Evolutionary conservation across 768 basidiomycete genomes (phyloP).

Genomic region (Leccinum arenicola): DNA sequence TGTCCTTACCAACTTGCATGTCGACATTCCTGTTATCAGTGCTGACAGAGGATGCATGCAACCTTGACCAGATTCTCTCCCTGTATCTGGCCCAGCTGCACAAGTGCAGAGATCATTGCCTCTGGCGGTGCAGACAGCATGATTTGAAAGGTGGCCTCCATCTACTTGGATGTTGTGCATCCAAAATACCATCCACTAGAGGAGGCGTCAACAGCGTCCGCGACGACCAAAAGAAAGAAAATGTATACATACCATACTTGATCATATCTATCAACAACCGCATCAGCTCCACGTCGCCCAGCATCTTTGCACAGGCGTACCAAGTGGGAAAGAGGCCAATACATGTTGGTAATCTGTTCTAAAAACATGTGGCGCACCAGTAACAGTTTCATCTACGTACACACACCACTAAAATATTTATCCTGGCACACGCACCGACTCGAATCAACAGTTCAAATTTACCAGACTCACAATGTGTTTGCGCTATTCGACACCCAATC

Average conservation of each 20-base stretch:
- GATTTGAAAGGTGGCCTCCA: conserved; percentile 45
- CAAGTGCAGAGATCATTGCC: conserved; percentile 49
- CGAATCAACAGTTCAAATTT: conserved; percentile 85
- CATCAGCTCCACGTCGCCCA: conserved; percentile 76
- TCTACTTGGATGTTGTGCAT: conserved; percentile 54
- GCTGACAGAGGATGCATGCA: no score
- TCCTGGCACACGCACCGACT: no score
- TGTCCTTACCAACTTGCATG: no score
- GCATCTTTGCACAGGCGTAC: conserved; percentile 78
- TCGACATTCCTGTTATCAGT: no score
- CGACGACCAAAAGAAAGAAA: neutral
- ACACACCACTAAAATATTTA: no score
- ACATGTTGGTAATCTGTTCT: conserved; percentile 87
- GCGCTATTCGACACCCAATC: conserved; percentile 88
- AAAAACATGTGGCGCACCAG: conserved; percentile 62
- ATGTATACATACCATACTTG: conserved; percentile 37
- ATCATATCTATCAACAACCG: conserved; percentile 82
- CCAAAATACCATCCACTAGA: conserved; percentile 78
- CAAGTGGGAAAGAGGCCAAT: conserved; percentile 73
- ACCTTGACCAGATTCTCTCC: conserved; percentile 22
- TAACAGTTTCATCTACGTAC: neutral
- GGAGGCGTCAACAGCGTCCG: conserved; percentile 5
- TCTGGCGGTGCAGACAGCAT: conserved; percentile 50
- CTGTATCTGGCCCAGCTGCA: neutral
- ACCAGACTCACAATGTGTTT: conserved; percentile 50